Percentiles rank a stretch among this genome's conserved stretches.
phyloP scores from a whole-genome alignment of 1,284 basidiomycete species.

The Termitomyces sp. region DNA sequence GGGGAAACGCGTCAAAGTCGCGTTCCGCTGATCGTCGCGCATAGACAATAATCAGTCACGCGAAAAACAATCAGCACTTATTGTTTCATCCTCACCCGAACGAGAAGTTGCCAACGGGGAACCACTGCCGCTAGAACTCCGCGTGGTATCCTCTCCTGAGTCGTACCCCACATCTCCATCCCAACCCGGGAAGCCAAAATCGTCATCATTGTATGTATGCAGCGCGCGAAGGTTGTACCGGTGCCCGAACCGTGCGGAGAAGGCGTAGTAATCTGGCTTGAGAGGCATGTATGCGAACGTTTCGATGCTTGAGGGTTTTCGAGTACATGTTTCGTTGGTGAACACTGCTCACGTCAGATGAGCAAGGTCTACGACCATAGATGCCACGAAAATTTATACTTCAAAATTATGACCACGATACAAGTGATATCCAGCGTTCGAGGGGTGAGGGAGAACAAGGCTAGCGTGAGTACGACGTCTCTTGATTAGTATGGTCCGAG shows the following conservation, averaged over 20 bases:
- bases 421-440: neutral
- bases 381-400: conserved; percentile 2
- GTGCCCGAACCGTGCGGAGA: conserved; percentile 4
- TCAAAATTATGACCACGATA: neutral
- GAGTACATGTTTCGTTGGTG: conserved; percentile 8
- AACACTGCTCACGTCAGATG: neutral
- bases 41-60: neutral
- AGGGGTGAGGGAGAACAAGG: neutral
- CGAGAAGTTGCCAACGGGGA: neutral
- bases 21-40: neutral
- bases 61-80: neutral
- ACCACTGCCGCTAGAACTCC: neutral
- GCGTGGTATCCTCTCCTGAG: neutral
- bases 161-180: neutral
- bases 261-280: neutral
- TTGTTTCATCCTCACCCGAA: conserved; percentile 1
- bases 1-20: conserved; percentile 10
- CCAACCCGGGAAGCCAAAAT: neutral
- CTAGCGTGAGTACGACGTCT: neutral
- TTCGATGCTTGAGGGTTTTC: conserved; percentile 2
- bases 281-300: conserved; percentile 4
- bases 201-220: conserved; percentile 2
- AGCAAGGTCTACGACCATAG: neutral
- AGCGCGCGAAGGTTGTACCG: conserved; percentile 10
- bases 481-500: neutral